A percentile compares a stretch with the other conserved stretches of the same genome.
phyloP scores from a whole-genome alignment of 345 rosid species.

The Bruguiera gymnorhiza region DNA sequence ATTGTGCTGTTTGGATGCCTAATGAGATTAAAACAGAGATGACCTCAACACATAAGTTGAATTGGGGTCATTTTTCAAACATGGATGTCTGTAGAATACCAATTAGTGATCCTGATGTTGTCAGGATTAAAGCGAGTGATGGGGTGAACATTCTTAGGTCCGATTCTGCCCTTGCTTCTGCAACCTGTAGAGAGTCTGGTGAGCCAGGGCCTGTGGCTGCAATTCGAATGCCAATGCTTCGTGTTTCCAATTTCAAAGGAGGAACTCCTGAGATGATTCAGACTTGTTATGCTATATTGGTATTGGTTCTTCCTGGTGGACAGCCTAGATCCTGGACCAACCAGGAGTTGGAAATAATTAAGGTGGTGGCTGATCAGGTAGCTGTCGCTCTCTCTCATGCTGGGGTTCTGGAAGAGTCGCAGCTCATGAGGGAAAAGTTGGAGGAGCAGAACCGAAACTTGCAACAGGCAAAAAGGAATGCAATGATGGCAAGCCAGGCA shows the following conservation, averaged over 20 bases:
- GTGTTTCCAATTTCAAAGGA: slow-evolving; percentile 72
- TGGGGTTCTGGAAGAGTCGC: slow-evolving; percentile 93
- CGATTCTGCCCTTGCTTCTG: slow-evolving; percentile 59
- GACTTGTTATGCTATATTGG: slow-evolving; percentile 76
- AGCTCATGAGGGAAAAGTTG: slow-evolving; percentile 83
- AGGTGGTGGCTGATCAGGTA: slow-evolving; percentile 96
- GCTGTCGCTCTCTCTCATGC: slow-evolving; percentile 98
- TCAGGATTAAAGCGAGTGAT: slow-evolving; percentile 51
- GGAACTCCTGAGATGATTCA: slow-evolving; percentile 77
- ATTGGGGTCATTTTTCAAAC: slow-evolving; percentile 41
- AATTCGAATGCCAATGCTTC: slow-evolving; percentile 96
- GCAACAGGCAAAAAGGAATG: slow-evolving; percentile 62
- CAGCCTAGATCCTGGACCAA: slow-evolving; percentile 68
- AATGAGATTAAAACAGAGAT: slow-evolving; percentile 53
- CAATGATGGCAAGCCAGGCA: slow-evolving; percentile 86
- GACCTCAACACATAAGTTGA: slow-evolving; percentile 70
- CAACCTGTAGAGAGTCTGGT: slow-evolving; percentile 51
- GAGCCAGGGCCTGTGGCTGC: slow-evolving; percentile 80
- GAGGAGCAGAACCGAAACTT: slow-evolving; percentile 82
- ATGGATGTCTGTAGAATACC: slow-evolving; percentile 42
- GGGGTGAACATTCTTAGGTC: slow-evolving; percentile 54
- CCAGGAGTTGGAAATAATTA: slow-evolving; percentile 80
- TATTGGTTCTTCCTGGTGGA: slow-evolving; percentile 70
- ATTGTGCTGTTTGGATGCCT: slow-evolving; percentile 98
- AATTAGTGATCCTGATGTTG: slow-evolving; percentile 65